A percentile compares a stretch with the other conserved stretches of the same genome.
phyloP scores from a whole-genome alignment of 2,329 filamentous ascomycete species.

The Lasiodiplodia sp. region DNA sequence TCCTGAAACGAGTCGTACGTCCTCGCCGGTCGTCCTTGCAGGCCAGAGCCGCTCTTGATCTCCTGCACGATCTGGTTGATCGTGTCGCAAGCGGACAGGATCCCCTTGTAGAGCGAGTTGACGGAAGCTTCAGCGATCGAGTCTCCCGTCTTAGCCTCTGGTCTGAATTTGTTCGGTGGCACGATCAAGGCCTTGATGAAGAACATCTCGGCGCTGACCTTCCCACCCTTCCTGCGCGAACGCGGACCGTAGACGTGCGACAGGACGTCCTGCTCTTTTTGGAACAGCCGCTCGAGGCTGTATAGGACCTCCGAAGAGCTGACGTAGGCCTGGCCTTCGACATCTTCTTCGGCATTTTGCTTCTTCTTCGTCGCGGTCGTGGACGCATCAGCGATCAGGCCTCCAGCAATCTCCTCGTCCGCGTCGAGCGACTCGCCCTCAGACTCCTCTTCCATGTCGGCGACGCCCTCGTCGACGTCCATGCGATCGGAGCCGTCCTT shows the following conservation, averaged over 20 bases:
- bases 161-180: conserved; percentile 89
- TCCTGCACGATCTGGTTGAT: conserved; percentile 79
- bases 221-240: conserved; percentile 59
- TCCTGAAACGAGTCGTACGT: conserved; percentile 80
- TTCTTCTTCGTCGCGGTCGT: conserved; percentile 46
- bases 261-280: conserved; percentile 84
- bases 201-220: conserved; percentile 86
- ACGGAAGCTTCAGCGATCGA: conserved; percentile 88
- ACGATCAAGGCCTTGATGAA: conserved; percentile 88
- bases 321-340: conserved; percentile 72
- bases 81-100: conserved; percentile 76
- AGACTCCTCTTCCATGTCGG: conserved; percentile 60
- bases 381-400: conserved; percentile 35
- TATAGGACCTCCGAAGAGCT: conserved; percentile 84
- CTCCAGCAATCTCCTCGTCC: conserved; percentile 43
- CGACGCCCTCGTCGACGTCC: conserved; percentile 72
- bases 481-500: conserved; percentile 55
- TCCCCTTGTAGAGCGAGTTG: conserved; percentile 85
- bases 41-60: conserved; percentile 60
- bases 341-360: conserved; percentile 48
- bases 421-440: conserved; percentile 48
- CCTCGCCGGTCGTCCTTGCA: conserved; percentile 54
- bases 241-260: conserved; percentile 84
- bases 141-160: conserved; percentile 81
- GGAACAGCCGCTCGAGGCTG: conserved; percentile 79